A percentile compares a stretch with the other conserved stretches of the same genome.
These are phyloP conservation scores for Ilyonectria robusta DNA, from an alignment of 2,329 filamentous ascomycete genomes.

Conservation along the genomic window DNA sequence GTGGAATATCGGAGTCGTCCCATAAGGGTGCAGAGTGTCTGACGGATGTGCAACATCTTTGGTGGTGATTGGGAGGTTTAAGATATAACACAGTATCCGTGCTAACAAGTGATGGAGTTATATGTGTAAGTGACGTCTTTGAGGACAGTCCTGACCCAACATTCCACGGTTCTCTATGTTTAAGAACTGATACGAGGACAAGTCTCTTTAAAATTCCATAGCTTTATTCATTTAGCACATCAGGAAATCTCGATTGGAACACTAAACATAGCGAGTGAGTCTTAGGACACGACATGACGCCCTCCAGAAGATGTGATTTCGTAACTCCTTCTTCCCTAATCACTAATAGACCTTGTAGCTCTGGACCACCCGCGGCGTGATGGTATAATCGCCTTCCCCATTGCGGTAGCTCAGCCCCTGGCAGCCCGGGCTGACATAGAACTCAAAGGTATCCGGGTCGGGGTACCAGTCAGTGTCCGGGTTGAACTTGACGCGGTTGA, in stretches of 20 bases:
- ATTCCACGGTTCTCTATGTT: too few relatives aligned
- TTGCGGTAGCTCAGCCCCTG: conserved; percentile 14
- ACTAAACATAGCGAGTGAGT: background rate
- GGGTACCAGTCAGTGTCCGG: conserved; percentile 9
- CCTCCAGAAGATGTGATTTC: background rate
- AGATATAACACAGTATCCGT: background rate
- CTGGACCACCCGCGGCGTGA: conserved; percentile 14
- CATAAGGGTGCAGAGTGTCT: background rate
- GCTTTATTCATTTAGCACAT: background rate
- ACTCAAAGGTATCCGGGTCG: conserved; percentile 20
- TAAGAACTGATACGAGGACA: too few relatives aligned
- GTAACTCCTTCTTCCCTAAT: background rate
- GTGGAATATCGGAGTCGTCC: background rate
- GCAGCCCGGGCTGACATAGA: conserved; percentile 15
- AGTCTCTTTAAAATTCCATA: background rate
- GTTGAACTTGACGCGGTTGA: conserved; percentile 24
- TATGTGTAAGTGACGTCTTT: conserved; percentile 2
- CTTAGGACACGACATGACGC: background rate
- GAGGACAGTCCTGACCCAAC: background rate
- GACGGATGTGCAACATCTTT: background rate
- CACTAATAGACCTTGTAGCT: conserved; percentile 22
- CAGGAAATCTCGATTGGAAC: background rate
- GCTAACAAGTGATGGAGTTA: background rate
- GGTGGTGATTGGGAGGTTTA: background rate
- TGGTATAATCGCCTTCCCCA: conserved; percentile 16